Evolutionary conservation across 2,329 filamentous ascomycete genomes (phyloP), one percentile per base, ranked within the genome.

Genomic region (Microsporum audouinii): DNA sequence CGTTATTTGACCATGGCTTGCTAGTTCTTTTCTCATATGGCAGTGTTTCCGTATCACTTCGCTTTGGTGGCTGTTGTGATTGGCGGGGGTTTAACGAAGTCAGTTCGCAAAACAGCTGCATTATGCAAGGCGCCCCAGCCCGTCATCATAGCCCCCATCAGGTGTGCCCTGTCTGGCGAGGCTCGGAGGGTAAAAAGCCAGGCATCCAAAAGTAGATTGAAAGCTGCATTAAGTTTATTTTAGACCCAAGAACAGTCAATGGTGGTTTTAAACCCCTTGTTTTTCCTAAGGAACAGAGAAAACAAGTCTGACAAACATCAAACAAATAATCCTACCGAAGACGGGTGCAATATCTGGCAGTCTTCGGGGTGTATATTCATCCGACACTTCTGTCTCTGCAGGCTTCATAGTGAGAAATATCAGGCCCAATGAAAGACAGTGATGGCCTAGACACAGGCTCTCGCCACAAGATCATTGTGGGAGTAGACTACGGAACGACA

Each of bases 401-500:
- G 27, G 29, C 14, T 31, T 34, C 6, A 14, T 3, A 14, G 8
- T 34, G 27, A n/a, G 2, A 34, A 7, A n/a, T 34, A 53, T 53
- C 49, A 12, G 12, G 27, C 49, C 14, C 49, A 34, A 53, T 33
- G 31, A 34, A 34, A 34, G 31, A 34, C 2, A 53, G 14, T 6
- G 27, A 33, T 53, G 6, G 27, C 10, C 17, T 34, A 31, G 49
- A 53, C 31, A 23, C 27, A 53, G 49, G 49, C 10, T 53, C 49
- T 29, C 57, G 41, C 17, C 60, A 62, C 51, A 63, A 63, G 17
- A 64, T 66, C 39, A 64, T 65, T 61, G 62, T 67, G 10, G 64
- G 62, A 12, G 62, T 67, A 17, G 66, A 67, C 56, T 67, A 63
- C 58, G 66, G 66, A 17, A 67, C 66, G 1, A 67, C 66, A 17